Evolutionary conservation across 805 yeast genomes (phyloP), one percentile per base, ranked within the genome.

Genomic region (Novakomyces olei): DNA sequence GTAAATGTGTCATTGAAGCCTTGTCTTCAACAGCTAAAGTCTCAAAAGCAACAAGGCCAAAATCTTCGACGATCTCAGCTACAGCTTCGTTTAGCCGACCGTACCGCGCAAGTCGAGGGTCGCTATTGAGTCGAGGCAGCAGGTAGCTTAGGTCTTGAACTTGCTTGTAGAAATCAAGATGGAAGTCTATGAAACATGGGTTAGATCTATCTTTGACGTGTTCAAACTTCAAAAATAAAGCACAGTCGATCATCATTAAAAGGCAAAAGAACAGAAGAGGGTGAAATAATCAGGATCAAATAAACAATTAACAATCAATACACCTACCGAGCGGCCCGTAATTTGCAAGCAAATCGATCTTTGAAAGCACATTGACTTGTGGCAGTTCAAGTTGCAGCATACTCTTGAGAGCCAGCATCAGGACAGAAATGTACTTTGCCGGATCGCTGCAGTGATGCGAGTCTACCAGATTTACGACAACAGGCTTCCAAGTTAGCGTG

Each of bases 311-410:
- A n/a, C n/a, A n/a, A n/a, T n/a, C n/a, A n/a, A n/a, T n/a, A n/a
- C n/a, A 29, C 37, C 19, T 28, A 36, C 41, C 58, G 28, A 88
- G 51, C 19, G 68, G 68, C 0, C 92, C 94, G 44, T 78, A 88
- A 17, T 63, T 65, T 33, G 68, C 61, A 10, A 88, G 55, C 49
- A 75, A 55, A 49, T 88, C 99, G 29, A 91, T 78, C 54, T 88
- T 88, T 28, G 92, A 77, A 18, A 88, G 63, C 2, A 88, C 95
- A 47, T 88, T 88, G 5, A 88, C 63, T 43, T 85, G 96, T 2
- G 99, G 96, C 33, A 88, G 54, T 44, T 79, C 91, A 53, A 88
- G 57, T 53, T 83, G 93, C 23, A 88, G 55, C 99, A 88, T 88
- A 3, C 92, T 71, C 42, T 98, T 62, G 28, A 88, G 60, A 2